Conservation (phyloP, 768 basidiomycete species). For the Suillus placidus region DNA sequence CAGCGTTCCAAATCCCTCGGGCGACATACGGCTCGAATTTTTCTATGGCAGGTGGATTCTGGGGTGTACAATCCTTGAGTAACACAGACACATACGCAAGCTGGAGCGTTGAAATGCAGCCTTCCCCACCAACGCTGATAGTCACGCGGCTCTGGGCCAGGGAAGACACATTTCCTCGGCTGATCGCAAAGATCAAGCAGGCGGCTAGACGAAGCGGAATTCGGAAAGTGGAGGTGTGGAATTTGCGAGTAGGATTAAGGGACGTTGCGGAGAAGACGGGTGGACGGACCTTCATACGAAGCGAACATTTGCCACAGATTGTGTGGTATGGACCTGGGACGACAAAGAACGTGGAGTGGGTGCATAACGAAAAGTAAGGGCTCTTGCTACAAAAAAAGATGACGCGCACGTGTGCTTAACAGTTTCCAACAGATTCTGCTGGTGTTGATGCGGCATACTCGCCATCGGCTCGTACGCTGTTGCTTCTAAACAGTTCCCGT, state of each 20-base stretch:
- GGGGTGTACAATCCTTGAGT: conserved; percentile 22
- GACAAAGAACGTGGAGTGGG: conserved; percentile 42
- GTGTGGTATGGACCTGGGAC: conserved; percentile 53
- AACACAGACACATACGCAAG: conserved; percentile 38
- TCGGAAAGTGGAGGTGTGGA: conserved; percentile 50
- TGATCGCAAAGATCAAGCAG: conserved; percentile 40
- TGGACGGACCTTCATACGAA: conserved; percentile 36
- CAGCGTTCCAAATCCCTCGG: conserved; percentile 44
- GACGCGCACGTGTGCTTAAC: background rate
- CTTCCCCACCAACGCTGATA: conserved; percentile 38
- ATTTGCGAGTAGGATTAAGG: conserved; percentile 40
- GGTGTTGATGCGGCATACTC: background rate
- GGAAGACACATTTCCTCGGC: conserved; percentile 32
- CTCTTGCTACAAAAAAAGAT: background rate
- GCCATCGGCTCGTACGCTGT: background rate
- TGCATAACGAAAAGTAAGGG: conserved; percentile 51
- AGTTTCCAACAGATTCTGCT: background rate
- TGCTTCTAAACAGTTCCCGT: background rate
- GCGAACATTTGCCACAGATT: conserved; percentile 45
- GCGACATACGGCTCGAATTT: conserved; percentile 23
- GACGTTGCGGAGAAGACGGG: conserved; percentile 30
- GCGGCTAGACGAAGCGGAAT: conserved; percentile 39
- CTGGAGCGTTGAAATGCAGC: conserved; percentile 47
- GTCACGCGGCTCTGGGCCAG: conserved; percentile 45
- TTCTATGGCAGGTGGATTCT: conserved; percentile 21